phyloP scores from a whole-genome alignment of 352 stramenopile genomes.

The Pythium phragmitis region DNA sequence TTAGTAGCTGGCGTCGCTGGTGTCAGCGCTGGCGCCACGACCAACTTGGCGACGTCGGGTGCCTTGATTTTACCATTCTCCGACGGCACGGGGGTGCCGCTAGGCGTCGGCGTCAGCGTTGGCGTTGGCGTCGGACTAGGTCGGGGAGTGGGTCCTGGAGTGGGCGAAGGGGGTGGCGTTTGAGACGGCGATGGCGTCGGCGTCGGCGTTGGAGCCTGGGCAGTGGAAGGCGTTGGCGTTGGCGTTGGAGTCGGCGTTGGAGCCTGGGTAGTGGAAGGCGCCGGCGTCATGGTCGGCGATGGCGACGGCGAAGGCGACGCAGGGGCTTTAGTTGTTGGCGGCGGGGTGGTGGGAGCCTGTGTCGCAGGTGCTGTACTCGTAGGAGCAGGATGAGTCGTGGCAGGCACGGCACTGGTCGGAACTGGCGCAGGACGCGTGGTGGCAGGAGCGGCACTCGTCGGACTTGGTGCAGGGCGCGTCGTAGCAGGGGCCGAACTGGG shows the following conservation, averaged over 20 bases:
- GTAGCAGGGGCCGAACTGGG: background rate
- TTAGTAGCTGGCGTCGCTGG: background rate
- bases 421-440: background rate
- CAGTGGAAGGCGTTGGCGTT: constrained; percentile 10
- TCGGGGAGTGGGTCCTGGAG: constrained; percentile 8
- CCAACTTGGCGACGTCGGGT: constrained; percentile 8
- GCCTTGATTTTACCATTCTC: constrained; percentile 12
- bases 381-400: background rate
- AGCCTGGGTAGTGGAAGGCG: constrained; percentile 2
- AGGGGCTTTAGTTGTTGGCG: constrained; percentile 9
- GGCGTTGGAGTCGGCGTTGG: constrained; percentile 2
- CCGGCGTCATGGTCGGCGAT: constrained; percentile 17
- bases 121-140: background rate
- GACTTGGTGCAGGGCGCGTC: background rate
- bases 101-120: constrained; percentile 2
- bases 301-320: constrained; percentile 12
- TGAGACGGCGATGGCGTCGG: constrained; percentile 8
- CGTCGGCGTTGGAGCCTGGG: background rate
- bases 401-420: background rate
- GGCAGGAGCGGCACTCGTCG: background rate
- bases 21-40: background rate
- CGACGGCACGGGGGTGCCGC: background rate
- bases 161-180: constrained; percentile 11
- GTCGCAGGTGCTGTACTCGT: background rate
- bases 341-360: constrained; percentile 3